A percentile compares a stretch with the other conserved stretches of the same genome.
Evolutionary conservation across 306 rosid species (phyloP).

Genomic region (Gynostemma pentaphyllum): DNA sequence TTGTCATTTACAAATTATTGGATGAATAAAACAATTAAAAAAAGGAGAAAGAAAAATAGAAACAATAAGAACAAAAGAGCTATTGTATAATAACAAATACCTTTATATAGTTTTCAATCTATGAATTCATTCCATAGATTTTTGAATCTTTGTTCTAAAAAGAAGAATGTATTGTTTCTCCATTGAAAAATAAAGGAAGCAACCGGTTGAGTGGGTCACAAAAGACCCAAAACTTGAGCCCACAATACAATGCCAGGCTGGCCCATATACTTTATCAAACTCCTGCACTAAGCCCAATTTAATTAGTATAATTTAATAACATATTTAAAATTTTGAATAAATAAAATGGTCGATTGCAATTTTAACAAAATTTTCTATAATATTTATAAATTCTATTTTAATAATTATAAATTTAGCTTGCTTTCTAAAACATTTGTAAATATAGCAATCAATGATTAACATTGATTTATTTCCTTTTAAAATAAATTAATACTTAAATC

Average conservation of each 20-base stretch:
- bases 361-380: no score
- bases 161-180: conserved; percentile 66
- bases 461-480: no score
- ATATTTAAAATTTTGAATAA: neutral
- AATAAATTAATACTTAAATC: no score
- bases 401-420: no score
- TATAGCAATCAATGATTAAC: no score
- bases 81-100: neutral
- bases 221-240: conserved; percentile 94
- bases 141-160: conserved; percentile 73
- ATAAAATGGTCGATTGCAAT: no score
- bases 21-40: neutral
- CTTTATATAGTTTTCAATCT: neutral
- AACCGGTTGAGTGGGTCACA: conserved; percentile 88
- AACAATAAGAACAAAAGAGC: neutral
- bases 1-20: neutral
- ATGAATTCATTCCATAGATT: conserved; percentile 36
- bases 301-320: conserved; percentile 2
- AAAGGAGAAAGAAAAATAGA: neutral
- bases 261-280: conserved; percentile 86
- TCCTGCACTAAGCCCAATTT: conserved; percentile 46
- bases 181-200: conserved; percentile 84
- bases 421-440: no score
- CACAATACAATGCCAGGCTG: conserved; percentile 98
- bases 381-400: no score